These are phyloP conservation scores for Fagus crenata DNA, from an alignment of 306 rosid genomes.

Conservation along the genomic window DNA sequence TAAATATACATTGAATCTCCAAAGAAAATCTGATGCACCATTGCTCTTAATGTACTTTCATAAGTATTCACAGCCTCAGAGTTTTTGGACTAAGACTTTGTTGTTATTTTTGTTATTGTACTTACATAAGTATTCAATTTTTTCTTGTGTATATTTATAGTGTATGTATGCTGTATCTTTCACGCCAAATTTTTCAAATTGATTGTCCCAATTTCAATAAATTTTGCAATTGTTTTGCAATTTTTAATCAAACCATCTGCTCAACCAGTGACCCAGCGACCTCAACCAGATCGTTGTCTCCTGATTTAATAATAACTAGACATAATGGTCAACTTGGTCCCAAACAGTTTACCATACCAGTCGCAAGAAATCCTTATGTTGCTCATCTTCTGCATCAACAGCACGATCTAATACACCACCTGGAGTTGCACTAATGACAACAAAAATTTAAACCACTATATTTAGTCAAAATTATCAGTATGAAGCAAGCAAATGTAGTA, in stretches of 20 bases:
- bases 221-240: background rate
- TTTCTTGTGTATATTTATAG: background rate
- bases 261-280: background rate
- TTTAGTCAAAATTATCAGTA: slow-evolving; percentile 1
- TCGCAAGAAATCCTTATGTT: slow-evolving; percentile 51
- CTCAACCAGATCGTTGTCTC: background rate
- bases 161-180: background rate
- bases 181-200: background rate
- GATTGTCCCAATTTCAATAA: background rate
- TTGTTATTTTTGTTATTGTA: too few species aligned
- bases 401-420: slow-evolving; percentile 63
- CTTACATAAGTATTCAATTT: background rate
- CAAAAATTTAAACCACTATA: slow-evolving; percentile 11
- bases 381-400: slow-evolving; percentile 54
- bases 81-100: too few species aligned
- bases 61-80: background rate
- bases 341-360: slow-evolving; percentile 38
- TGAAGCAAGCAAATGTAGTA: slow-evolving; percentile 11
- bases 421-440: slow-evolving; percentile 40
- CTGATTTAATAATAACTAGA: background rate
- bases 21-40: background rate
- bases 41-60: background rate
- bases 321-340: slow-evolving; percentile 11
- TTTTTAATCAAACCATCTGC: background rate
- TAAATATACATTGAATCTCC: background rate